Evolutionary conservation across 345 rosid species (phyloP).

Genomic region (Raphanus sativus): DNA sequence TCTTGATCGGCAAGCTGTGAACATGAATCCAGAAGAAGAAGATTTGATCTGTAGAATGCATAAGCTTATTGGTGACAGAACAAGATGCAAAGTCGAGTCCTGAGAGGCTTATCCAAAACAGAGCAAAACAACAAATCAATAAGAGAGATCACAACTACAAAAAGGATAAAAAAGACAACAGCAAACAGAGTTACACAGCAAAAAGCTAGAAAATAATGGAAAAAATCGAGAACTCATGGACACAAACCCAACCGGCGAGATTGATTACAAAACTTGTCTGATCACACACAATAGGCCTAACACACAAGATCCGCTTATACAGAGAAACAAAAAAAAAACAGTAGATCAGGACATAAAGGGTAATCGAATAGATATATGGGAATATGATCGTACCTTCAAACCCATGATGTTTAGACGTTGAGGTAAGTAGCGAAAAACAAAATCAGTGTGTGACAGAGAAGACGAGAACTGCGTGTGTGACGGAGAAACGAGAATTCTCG

Average conservation of each 20-base stretch:
- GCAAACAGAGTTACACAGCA: background rate
- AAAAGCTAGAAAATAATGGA: background rate
- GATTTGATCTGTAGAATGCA: too few relatives aligned
- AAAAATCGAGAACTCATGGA: background rate
- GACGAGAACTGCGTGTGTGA: slow-evolving; percentile 18
- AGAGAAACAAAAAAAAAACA: background rate
- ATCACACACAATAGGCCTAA: background rate
- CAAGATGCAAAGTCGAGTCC: too few relatives aligned
- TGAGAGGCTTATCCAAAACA: too few relatives aligned
- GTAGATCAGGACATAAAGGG: background rate
- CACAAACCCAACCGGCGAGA: background rate
- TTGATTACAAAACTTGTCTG: background rate
- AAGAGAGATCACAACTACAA: too few relatives aligned
- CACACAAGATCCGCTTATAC: background rate
- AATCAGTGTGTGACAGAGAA: slow-evolving; percentile 35
- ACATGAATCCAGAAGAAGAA: too few relatives aligned
- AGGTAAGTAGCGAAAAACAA: background rate
- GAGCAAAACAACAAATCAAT: too few relatives aligned
- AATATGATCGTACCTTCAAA: slow-evolving; percentile 35
- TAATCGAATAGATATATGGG: background rate
- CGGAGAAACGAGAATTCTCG: too few relatives aligned
- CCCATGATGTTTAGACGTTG: slow-evolving; percentile 32
- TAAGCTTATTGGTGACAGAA: too few relatives aligned
- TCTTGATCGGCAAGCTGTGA: too few relatives aligned
- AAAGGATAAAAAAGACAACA: too few relatives aligned